Base-by-base conservation (phyloP, 257 asterid genomes). In the Echium plantagineum region DNA sequence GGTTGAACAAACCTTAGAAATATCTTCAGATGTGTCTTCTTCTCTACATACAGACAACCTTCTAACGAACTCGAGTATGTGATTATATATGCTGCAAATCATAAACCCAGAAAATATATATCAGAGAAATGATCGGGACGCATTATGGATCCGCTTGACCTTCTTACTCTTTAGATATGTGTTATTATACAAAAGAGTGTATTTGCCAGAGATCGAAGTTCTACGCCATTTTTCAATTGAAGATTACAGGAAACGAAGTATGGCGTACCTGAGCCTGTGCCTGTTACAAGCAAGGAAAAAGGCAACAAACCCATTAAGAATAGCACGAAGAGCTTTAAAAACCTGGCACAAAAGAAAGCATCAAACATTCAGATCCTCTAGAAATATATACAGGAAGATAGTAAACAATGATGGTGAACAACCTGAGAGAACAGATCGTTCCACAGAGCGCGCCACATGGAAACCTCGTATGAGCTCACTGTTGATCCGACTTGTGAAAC, bases 341-440 rank as follows among this genome's bases (percentile, higher is more conserved):
- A 88, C 66, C 98, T 91, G 86, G 52, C 56, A 57, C 26, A n/a
- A 52, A 60, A 58, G 69, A 26, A 57, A 63, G 10, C 17, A 10
- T 42, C 12, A 42, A 13, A 42, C 16, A 42, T 42, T 42, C 49
- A 12, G 13, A 42, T 42, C 5, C 17, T 42, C 4, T 42, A 38
- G 17, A 30, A 21, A 65, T 52, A 53, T 16, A 52, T 59, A 59
- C 42, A 59, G 9, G 57, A 52, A 52, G n/a, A 52, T 70, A 26
- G 15, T 19, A 17, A 16, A 57, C 21, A n/a, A 56, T 17, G 19
- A 28, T 60, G 30, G 7, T 48, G 19, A 2, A 65, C 57, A 8
- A 48, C 98, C 87, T 91, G 95, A 26, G 95, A 91, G 82, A 88
- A 88, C 55, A 91, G 88, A 74, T 85, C 98, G 66, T 91, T 82